Conservation (phyloP, 805 yeast genomes). For the Hanseniaspora thailandica region DNA sequence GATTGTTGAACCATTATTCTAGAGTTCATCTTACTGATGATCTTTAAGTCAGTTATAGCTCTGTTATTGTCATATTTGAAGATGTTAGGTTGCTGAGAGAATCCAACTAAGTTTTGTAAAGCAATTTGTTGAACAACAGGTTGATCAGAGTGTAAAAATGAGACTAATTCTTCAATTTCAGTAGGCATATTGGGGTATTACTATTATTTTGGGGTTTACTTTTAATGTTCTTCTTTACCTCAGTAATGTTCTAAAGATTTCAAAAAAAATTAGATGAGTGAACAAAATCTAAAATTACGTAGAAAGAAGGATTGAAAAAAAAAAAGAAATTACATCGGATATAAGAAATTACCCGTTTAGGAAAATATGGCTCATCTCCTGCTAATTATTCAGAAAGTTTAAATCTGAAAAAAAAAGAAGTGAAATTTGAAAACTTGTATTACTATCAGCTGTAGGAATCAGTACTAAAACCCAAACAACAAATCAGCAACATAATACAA, state of each 20-base stretch:
- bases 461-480: not conserved
- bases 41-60: constrained; percentile 62
- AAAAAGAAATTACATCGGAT: not conserved
- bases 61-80: constrained; percentile 60
- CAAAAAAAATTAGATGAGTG: not conserved
- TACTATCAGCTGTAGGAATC: too few relatives aligned
- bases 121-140: constrained; percentile 75
- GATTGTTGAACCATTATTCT: constrained; percentile 51
- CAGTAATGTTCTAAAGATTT: not conserved
- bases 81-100: constrained; percentile 58
- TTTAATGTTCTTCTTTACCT: not conserved
- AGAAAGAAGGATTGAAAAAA: not conserved
- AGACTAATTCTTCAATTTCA: constrained; percentile 53
- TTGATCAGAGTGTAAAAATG: constrained; percentile 69
- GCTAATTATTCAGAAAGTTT: too few relatives aligned
- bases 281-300: not conserved
- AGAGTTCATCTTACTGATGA: constrained; percentile 42
- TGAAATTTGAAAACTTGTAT: not conserved
- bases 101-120: constrained; percentile 69
- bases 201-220: constrained; percentile 7
- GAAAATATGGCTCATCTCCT: too few relatives aligned
- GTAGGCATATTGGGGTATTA: constrained; percentile 32
- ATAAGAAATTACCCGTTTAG: not conserved
- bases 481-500: not conserved
- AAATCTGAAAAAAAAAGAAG: constrained; percentile 1